Conservation (phyloP, 2,329 filamentous ascomycete species). For the Onygena corvina region DNA sequence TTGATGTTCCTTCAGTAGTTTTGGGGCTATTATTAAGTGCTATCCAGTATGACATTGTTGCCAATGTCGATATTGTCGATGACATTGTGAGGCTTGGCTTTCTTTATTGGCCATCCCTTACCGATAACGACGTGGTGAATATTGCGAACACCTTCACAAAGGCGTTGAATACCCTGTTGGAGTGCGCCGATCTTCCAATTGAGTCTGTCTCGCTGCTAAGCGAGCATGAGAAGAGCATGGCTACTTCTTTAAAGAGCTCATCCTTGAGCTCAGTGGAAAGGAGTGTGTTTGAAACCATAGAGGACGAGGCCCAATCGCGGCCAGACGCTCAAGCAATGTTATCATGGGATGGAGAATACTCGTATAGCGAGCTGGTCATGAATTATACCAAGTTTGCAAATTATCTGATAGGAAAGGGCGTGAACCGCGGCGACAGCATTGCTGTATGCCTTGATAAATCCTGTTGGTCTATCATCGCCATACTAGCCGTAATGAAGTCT, state of each 20-base stretch:
- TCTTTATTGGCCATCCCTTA: conserved; percentile 11
- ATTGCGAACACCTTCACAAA: conserved; percentile 8
- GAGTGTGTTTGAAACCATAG: neutral
- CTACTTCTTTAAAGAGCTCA: neutral
- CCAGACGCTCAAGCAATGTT: conserved; percentile 16
- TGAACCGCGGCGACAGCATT: conserved; percentile 6
- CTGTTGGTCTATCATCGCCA: conserved; percentile 8
- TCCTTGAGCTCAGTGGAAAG: neutral
- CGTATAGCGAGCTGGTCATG: conserved; percentile 21
- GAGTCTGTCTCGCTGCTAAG: conserved; percentile 7
- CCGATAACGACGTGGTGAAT: conserved; percentile 4
- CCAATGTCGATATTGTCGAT: conserved; percentile 11
- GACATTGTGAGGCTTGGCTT: conserved; percentile 9
- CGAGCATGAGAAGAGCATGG: neutral
- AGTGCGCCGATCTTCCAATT: neutral
- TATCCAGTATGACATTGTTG: conserved; percentile 10
- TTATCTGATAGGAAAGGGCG: neutral
- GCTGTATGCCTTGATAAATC: conserved; percentile 10
- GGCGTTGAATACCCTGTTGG: conserved; percentile 7
- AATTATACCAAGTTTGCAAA: conserved; percentile 22
- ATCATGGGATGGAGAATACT: conserved; percentile 23
- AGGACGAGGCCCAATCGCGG: conserved; percentile 3
- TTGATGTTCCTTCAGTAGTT: neutral
- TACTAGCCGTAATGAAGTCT: conserved; percentile 8
- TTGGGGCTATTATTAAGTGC: neutral